Conservation (phyloP, 1,284 basidiomycete genomes). For the Sanguinoderma infundibulare region DNA sequence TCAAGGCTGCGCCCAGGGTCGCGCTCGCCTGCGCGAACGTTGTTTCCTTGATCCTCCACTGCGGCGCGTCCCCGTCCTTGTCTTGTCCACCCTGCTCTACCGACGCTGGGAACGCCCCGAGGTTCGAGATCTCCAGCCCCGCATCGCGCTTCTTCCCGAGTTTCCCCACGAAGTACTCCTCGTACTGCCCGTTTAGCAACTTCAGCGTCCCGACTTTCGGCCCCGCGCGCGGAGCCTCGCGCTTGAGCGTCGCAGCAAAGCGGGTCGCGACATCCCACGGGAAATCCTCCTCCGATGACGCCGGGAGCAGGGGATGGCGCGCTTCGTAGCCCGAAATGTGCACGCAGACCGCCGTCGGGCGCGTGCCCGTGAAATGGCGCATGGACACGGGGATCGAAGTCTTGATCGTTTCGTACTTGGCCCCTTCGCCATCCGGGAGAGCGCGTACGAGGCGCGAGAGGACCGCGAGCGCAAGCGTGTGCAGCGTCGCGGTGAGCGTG, state of each 20-base stretch:
- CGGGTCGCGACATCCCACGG: constrained; percentile 30
- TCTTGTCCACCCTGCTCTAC: neutral
- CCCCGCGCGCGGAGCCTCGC: constrained; percentile 22
- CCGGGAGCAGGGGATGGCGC: constrained; percentile 27
- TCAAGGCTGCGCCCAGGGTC: constrained; percentile 39
- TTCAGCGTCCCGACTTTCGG: constrained; percentile 40
- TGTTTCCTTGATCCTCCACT: constrained; percentile 29
- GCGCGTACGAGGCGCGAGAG: constrained; percentile 38
- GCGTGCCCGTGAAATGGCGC: constrained; percentile 35
- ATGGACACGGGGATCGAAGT: constrained; percentile 41
- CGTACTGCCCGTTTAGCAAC: constrained; percentile 37
- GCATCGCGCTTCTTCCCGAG: constrained; percentile 37
- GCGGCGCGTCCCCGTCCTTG: neutral
- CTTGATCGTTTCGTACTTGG: constrained; percentile 32
- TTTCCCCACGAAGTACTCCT: constrained; percentile 32
- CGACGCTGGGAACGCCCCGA: constrained; percentile 30
- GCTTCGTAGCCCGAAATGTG: constrained; percentile 34
- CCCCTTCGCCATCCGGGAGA: constrained; percentile 11
- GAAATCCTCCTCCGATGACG: constrained; percentile 20
- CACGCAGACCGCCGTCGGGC: constrained; percentile 39
- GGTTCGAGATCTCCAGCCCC: constrained; percentile 42
- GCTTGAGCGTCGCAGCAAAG: constrained; percentile 15
- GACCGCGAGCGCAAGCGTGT: constrained; percentile 34
- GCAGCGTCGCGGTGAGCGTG: constrained; percentile 41
- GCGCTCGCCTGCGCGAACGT: constrained; percentile 40